A percentile compares a stretch with the other conserved stretches of the same genome.
These are phyloP conservation scores for Claviceps pusilla DNA, from an alignment of 2,329 filamentous ascomycete genomes.

Conservation along the genomic window DNA sequence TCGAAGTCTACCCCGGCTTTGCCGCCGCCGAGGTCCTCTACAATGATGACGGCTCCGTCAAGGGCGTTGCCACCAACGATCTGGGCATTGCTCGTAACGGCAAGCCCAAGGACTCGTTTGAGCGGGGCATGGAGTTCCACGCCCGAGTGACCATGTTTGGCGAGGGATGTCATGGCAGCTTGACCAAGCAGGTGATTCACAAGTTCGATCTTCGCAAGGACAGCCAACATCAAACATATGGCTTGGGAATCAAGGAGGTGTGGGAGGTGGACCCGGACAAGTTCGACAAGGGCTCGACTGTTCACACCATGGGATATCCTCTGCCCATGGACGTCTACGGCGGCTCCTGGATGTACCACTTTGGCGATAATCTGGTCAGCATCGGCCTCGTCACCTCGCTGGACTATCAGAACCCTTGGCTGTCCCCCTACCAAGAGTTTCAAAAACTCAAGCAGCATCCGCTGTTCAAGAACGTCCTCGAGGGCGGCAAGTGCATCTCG, in stretches of 20 bases:
- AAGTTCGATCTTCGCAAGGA: conserved; percentile 84
- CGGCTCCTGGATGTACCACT: conserved; percentile 99
- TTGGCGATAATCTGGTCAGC: conserved; percentile 89
- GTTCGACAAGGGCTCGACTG: conserved; percentile 72
- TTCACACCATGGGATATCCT: conserved; percentile 87
- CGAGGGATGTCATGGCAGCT: conserved; percentile 88
- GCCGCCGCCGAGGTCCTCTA: conserved; percentile 89
- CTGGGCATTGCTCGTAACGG: conserved; percentile 70
- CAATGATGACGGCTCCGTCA: conserved; percentile 69
- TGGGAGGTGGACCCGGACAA: conserved; percentile 93
- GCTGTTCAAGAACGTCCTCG: conserved; percentile 71
- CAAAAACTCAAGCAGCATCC: conserved; percentile 98
- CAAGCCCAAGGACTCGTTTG: conserved; percentile 76
- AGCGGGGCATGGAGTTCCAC: conserved; percentile 97
- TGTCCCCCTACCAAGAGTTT: conserved; percentile 90
- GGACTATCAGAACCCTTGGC: conserved; percentile 92
- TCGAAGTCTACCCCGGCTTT: conserved; percentile 93
- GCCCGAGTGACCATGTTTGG: conserved; percentile 80
- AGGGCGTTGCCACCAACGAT: conserved; percentile 92
- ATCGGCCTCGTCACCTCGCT: conserved; percentile 84
- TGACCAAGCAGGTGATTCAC: conserved; percentile 88
- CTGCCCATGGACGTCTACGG: conserved; percentile 81
- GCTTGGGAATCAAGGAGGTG: conserved; percentile 85
- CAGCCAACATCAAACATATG: conserved; percentile 90
- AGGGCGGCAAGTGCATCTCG: conserved; percentile 93